Base-by-base conservation (phyloP, 176 grass and related monocot species). In the Carex littledalei region DNA sequence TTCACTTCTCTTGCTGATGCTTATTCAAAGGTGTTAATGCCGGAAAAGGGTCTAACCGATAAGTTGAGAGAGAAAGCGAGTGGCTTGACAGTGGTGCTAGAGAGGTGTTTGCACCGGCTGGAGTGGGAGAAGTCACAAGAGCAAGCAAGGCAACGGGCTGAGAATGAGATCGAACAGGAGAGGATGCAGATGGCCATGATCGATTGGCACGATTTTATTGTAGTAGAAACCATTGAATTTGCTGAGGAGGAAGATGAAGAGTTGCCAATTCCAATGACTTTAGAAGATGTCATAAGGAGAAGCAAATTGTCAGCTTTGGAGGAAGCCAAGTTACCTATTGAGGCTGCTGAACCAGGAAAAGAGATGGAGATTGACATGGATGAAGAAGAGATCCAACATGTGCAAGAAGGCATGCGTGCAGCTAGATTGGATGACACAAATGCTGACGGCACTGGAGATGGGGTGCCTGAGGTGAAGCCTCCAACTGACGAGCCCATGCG, bases 51-150 rank as follows among this genome's bases (percentile, higher is more conserved):
- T 26, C 55, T 92, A 50, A 77, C 84, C 3, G 34, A 55, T 66
- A 94, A 94, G 71, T 54, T 99, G 54, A 83, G 34, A 70, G 89
- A 92, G 17, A 85, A 87, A 22, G 49, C 83, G 0, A 84, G 83
- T 67, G 91, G 93, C 62, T 88, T 90, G 53, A 99, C 96, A 17
- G 86, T 87, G 0, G 87, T 99, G 14, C 81, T 99, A 32, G 96
- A 99, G 90, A 80, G 91, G 22, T 99, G 93, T 74, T 82, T 99
- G 81, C 92, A 99, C 34, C 74, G 93, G 1, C 62, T 99, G 13
- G 96, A 99, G 84, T 99, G 96, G 96, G 96, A 99, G 16, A 84
- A 90, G 34, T 94, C 93, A 9, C 96, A 99, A 80, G 96, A 99
- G 81, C 93, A 99, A 39, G 96, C 91, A 3, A 90, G 90, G 85